A percentile compares a stretch with the other conserved stretches of the same genome.
Conservation (phyloP, 495 filamentous ascomycete species). For the Choiromyces venosus region DNA sequence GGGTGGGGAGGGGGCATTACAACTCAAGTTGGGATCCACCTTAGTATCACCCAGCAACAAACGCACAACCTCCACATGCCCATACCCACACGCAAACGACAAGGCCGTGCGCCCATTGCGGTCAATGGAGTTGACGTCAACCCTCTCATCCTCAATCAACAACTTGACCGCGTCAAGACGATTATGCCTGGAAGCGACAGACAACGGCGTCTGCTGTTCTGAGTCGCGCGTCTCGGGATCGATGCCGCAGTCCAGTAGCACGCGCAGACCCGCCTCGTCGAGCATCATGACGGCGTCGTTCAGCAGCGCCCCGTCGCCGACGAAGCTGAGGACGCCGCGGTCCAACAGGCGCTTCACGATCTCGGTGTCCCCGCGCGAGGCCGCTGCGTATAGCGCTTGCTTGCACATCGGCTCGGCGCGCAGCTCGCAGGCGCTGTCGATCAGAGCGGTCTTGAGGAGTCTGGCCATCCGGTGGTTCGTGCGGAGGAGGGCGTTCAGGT, state of each 20-base stretch:
- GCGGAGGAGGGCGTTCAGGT: conserved; percentile 14
- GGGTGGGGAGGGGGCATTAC: neutral
- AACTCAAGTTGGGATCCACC: neutral
- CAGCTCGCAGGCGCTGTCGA: neutral
- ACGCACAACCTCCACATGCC: neutral
- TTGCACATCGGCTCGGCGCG: neutral
- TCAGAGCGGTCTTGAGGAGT: conserved; percentile 5
- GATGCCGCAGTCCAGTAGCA: neutral
- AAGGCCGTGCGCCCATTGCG: neutral
- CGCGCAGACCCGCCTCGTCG: neutral
- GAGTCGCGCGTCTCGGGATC: neutral
- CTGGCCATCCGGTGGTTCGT: conserved; percentile 8
- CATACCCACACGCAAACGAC: neutral
- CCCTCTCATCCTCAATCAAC: neutral
- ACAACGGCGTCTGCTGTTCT: neutral
- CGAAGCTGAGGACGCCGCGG: neutral
- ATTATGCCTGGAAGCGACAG: neutral
- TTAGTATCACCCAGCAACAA: neutral
- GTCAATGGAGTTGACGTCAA: neutral
- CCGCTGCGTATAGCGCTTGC: neutral
- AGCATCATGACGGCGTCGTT: neutral
- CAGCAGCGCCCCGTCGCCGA: neutral
- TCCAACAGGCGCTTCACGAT: neutral
- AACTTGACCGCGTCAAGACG: neutral
- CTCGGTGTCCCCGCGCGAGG: neutral